A percentile compares a stretch with the other conserved stretches of the same genome.
Evolutionary conservation across 208 protist genomes (phyloP).

Genomic region (Leishmania amazonensis): DNA sequence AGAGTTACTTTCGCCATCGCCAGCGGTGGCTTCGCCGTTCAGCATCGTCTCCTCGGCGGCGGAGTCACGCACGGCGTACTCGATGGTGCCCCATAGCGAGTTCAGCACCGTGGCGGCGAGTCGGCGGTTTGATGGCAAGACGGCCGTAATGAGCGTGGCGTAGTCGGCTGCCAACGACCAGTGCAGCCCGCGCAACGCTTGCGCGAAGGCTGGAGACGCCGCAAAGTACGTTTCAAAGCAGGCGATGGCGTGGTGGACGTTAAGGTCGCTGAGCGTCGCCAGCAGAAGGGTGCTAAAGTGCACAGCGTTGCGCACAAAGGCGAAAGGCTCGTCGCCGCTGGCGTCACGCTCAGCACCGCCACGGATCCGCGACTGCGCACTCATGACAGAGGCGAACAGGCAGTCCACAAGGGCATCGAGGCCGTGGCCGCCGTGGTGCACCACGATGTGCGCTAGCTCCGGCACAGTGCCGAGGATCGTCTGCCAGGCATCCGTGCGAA

Average conservation of each 20-base stretch:
- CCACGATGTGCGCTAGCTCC: conserved; percentile 36
- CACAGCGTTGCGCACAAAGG: conserved; percentile 27
- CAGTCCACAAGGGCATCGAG: conserved; percentile 26
- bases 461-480: conserved; percentile 27
- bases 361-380: neutral
- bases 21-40: neutral
- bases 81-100: conserved; percentile 20
- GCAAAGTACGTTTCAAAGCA: conserved; percentile 29
- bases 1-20: neutral
- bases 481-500: conserved; percentile 48
- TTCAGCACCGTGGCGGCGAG: conserved; percentile 8
- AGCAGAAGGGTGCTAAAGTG: conserved; percentile 47
- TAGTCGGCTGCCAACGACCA: conserved; percentile 27
- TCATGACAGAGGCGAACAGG: conserved; percentile 2
- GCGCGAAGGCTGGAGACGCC: conserved; percentile 18
- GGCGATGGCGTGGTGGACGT: conserved; percentile 45
- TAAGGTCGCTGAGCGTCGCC: conserved; percentile 48
- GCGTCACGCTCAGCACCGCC: neutral
- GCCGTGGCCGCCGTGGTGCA: conserved; percentile 18
- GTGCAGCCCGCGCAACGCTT: conserved; percentile 1
- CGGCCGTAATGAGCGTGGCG: conserved; percentile 17
- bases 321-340: neutral
- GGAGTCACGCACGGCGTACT: conserved; percentile 22
- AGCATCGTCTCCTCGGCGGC: neutral
- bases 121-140: conserved; percentile 18